phyloP scores from a whole-genome alignment of 768 basidiomycete genomes.

The Kwoniella dejecticola region DNA sequence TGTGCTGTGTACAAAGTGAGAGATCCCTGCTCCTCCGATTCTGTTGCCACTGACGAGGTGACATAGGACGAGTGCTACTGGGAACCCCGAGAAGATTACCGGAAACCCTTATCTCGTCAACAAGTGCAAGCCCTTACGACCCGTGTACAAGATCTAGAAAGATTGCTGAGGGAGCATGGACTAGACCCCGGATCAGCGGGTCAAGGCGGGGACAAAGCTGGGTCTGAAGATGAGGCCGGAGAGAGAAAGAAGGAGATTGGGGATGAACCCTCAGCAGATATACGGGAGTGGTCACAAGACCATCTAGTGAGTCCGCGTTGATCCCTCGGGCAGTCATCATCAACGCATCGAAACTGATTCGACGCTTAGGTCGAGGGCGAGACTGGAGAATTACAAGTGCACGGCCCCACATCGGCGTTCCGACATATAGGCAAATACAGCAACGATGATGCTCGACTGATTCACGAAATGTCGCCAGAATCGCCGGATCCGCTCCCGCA shows the following conservation, averaged over 20 bases:
- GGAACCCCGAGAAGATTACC: constrained; percentile 42
- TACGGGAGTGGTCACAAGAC: constrained; percentile 28
- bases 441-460: background rate
- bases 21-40: background rate
- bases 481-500: constrained; percentile 5
- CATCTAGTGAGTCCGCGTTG: constrained; percentile 25
- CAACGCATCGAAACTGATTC: background rate
- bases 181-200: constrained; percentile 24
- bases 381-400: constrained; percentile 42
- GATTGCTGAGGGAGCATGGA: constrained; percentile 33
- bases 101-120: constrained; percentile 46
- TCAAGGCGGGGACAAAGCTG: background rate
- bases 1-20: constrained; percentile 47
- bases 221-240: constrained; percentile 3
- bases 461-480: constrained; percentile 5
- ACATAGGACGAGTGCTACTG: constrained; percentile 48
- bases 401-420: constrained; percentile 52
- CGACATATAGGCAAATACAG: constrained; percentile 38
- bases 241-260: constrained; percentile 11
- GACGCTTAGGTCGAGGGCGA: constrained; percentile 36
- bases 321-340: background rate
- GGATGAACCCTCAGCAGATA: constrained; percentile 6
- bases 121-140: constrained; percentile 46
- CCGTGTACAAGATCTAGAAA: constrained; percentile 43
- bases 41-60: too few relatives aligned